These are phyloP conservation scores for Zychaea mexicana DNA, from an alignment of 371 early-diverging fungal genomes.

Conservation along the genomic window DNA sequence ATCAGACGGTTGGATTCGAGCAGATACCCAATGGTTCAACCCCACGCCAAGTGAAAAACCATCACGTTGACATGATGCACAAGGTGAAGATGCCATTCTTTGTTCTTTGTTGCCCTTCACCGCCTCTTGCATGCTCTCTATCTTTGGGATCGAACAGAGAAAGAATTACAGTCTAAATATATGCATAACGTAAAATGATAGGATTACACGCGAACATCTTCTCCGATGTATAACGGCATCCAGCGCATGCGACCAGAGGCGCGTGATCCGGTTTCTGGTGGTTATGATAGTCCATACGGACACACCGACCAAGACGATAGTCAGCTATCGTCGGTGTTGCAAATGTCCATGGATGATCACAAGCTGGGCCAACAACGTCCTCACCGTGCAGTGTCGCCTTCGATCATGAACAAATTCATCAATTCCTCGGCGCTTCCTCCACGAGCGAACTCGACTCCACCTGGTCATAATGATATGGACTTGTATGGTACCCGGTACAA, in stretches of 20 bases:
- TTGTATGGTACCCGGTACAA: not conserved
- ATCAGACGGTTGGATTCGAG: conserved; percentile 10
- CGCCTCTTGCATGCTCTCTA: too few relatives aligned
- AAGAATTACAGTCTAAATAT: not conserved
- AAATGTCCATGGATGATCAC: conserved; percentile 9
- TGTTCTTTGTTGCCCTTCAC: not conserved
- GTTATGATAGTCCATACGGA: not conserved
- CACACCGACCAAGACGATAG: not conserved
- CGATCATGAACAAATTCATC: conserved; percentile 14
- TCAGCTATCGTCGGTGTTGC: not conserved
- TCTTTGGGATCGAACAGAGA: too few relatives aligned
- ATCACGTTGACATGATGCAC: conserved; percentile 38
- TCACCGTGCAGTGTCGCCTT: conserved; percentile 32
- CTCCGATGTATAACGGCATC: conserved; percentile 73
- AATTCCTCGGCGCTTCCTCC: conserved; percentile 34
- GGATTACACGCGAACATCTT: conserved; percentile 84
- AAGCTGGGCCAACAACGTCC: conserved; percentile 23
- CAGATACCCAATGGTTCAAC: conserved; percentile 14
- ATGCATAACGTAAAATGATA: conserved; percentile 3
- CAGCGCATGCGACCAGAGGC: conserved; percentile 50
- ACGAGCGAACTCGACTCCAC: conserved; percentile 53
- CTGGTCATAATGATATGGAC: conserved; percentile 33
- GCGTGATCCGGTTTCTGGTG: conserved; percentile 22
- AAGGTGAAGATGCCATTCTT: conserved; percentile 38
- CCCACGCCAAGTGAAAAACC: conserved; percentile 26